Evolutionary conservation across 2,329 filamentous ascomycete genomes (phyloP), one percentile per base, ranked within the genome.

Genomic region (Cladobotryum protrusum): DNA sequence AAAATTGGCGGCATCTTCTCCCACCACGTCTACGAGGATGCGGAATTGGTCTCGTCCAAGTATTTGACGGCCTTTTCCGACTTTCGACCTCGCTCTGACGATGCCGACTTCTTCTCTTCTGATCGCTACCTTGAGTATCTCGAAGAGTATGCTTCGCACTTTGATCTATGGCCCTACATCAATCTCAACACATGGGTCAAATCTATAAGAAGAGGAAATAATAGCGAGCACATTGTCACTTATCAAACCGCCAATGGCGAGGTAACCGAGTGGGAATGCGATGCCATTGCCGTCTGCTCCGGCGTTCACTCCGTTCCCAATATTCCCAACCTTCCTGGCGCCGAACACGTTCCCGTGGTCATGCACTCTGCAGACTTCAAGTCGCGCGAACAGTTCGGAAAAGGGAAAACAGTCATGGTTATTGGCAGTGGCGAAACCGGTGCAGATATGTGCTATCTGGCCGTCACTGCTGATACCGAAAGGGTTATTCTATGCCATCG

Each of bases 41-140:
- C 68, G 14, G 70, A 52, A 54, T 55, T 67, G 13, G 72, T 75
- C 5, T 72, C 68, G 7, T 73, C 70, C 9, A 72, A 72, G 54
- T 71, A 70, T 41, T 61, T 75, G 8, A 75, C 72, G 0, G 61
- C 66, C 19, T 76, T 74, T 53, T 74, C 71, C 4, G 72, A 75
- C 54, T 70, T 69, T 47, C 66, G 71, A 3, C 64, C 67, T 18
- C 56, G 65, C 14, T 41, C 61, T 4, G 62, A 69, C 2, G 64
- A 66, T 12, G 65, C 69, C 2, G 71, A 73, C 54, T 74, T 74
- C 55, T 57, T 73, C n/a, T 63, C 62, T 2, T 58, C 66, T 11
- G 58, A 62, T 6, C 54, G 62, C 9, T 74, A 72, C 52, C 58
- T 68, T 34, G 49, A 62, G 32, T 74, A 74, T 48, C 67, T 75